phyloP scores from a whole-genome alignment of 257 asterid species.

The Marsdenia floribunda region DNA sequence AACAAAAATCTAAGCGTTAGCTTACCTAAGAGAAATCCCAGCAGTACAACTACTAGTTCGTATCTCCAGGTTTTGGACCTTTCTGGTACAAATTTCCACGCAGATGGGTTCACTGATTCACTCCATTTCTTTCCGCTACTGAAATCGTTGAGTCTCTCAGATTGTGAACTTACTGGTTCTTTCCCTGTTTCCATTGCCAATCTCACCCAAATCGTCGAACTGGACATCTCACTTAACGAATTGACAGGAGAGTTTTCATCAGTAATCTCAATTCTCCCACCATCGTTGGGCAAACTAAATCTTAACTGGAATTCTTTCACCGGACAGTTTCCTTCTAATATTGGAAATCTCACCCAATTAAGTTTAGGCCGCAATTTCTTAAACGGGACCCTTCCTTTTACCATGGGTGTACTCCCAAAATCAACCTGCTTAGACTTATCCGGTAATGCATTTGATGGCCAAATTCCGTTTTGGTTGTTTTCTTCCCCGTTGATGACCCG shows the following conservation, averaged over 20 bases:
- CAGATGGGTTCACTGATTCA: no score
- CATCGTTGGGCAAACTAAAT: neutral
- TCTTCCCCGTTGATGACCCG: neutral
- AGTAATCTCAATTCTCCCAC: neutral
- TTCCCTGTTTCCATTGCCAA: no score
- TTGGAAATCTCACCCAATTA: neutral
- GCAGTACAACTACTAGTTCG: no score
- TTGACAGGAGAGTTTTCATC: slow-evolving; percentile 3
- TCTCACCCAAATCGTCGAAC: no score
- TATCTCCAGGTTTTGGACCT: no score
- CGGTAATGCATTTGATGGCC: neutral
- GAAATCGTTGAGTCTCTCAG: no score
- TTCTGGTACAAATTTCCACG: no score
- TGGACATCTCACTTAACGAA: neutral
- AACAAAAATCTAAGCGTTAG: no score
- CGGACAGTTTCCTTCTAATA: neutral
- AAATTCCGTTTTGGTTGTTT: neutral
- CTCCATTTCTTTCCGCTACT: no score
- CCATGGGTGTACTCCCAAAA: neutral
- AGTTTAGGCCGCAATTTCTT: neutral
- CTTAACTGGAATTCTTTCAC: neutral
- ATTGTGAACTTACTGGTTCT: no score
- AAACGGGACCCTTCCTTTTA: neutral
- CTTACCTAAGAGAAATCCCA: no score
- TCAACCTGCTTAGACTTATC: neutral